Percentiles rank a stretch among this genome's conserved stretches.
Conservation (phyloP, 129 eudicot genomes). For the Smallanthus sonchifolius region DNA sequence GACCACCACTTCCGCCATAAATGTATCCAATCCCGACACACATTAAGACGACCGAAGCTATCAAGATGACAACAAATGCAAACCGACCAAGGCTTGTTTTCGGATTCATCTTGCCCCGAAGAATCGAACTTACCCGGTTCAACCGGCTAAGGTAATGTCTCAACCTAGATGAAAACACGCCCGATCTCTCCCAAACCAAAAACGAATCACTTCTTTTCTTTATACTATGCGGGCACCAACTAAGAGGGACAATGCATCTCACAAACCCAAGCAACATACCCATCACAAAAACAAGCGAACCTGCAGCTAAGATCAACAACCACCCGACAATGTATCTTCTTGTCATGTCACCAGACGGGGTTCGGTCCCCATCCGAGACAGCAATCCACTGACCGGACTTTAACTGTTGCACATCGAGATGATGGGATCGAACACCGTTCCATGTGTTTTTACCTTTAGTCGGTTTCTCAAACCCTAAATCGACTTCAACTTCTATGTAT, state of each 20-base stretch:
- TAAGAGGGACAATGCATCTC: slow-evolving; percentile 42
- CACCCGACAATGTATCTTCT: slow-evolving; percentile 55
- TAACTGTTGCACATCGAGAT: slow-evolving; percentile 74
- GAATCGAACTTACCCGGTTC: slow-evolving; percentile 51
- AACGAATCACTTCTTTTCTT: slow-evolving; percentile 69
- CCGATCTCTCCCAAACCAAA: slow-evolving; percentile 60
- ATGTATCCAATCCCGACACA: slow-evolving; percentile 48
- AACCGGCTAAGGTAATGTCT: slow-evolving; percentile 35
- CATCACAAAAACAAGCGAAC: slow-evolving; percentile 39
- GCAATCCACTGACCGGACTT: slow-evolving; percentile 70
- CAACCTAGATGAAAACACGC: too few relatives aligned
- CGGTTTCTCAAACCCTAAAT: slow-evolving; percentile 44
- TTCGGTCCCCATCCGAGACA: slow-evolving; percentile 80
- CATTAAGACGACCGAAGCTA: slow-evolving; percentile 39
- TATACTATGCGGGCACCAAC: slow-evolving; percentile 40
- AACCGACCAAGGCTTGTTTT: slow-evolving; percentile 46
- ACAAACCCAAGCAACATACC: slow-evolving; percentile 73
- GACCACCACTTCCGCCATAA: slow-evolving; percentile 74
- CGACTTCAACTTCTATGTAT: slow-evolving; percentile 66
- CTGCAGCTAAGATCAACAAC: slow-evolving; percentile 41
- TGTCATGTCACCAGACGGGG: slow-evolving; percentile 62
- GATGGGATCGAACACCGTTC: slow-evolving; percentile 92
- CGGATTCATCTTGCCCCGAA: slow-evolving; percentile 62
- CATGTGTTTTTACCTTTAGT: slow-evolving; percentile 70
- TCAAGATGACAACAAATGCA: slow-evolving; percentile 32